Evolutionary conservation across 1,284 basidiomycete genomes (phyloP), one percentile per base, ranked within the genome.

Genomic region (Sanghuangporus baumii): DNA sequence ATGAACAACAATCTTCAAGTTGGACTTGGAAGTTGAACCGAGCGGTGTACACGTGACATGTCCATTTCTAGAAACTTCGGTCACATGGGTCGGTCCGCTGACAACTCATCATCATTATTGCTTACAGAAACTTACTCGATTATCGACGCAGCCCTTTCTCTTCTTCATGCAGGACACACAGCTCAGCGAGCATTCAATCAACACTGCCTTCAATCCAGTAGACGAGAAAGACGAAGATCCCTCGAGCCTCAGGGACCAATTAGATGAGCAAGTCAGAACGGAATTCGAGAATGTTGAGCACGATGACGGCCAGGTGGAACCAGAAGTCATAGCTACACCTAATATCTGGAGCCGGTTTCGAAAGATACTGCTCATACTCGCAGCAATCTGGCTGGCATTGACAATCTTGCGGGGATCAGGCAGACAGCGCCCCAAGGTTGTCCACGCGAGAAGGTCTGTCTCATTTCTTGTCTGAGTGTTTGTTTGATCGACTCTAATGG

Each of bases 381-480:
- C 26, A 16, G 57, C 46, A 8, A 6, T 58, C 18, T 58, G 57
- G 57, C 43, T 58, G 16, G 59, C 50, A 34, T 26, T 37, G 26
- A 20, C 38, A 14, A 18, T 60, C 37, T n/a, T 60, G 34, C 59
- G 48, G 26, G 12, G 36, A 8, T 23, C 12, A 5, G n/a, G 20
- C 9, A 43, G 23, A 18, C 38, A 20, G n/a, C 57, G 31, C 20
- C 6, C 78, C 0, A 69, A 78, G 64, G 71, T 82, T 37, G 69
- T 83, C 16, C 76, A 85, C 66, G 80, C 82, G 6, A 74, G 75
- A 8, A 77, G 82, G 83, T 84, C 51, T 18, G 6, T 38, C 11
- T 1, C 26, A 4, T 54, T 38, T 12, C 20, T 54, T 37, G 6
- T 6, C n/a, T 14, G 7, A 23, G 12, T 5, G 20, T 14, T n/a